Evolutionary conservation across 805 yeast genomes (phyloP).

Genomic region (Lipomyces mesembrius): DNA sequence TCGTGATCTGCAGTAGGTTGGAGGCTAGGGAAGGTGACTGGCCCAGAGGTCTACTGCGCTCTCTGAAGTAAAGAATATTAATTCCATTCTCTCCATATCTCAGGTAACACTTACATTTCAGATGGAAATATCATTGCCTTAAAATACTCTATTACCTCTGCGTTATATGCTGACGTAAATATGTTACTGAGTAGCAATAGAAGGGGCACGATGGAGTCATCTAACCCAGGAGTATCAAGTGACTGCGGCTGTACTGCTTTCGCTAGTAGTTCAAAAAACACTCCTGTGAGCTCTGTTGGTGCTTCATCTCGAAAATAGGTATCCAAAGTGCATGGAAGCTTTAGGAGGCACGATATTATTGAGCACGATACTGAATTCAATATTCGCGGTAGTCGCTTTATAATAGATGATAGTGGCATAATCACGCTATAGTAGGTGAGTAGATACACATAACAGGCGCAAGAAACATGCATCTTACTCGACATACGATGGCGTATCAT

Average conservation of each 20-base stretch:
- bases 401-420: neutral
- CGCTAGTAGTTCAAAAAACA: slow-evolving; percentile 13
- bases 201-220: slow-evolving; percentile 18
- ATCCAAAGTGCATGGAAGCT: slow-evolving; percentile 10
- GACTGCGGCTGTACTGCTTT: slow-evolving; percentile 5
- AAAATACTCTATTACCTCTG: slow-evolving; percentile 12
- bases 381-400: slow-evolving; percentile 9
- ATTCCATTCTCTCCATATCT: neutral
- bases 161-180: neutral
- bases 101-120: neutral
- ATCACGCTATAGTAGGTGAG: neutral
- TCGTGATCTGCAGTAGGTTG: slow-evolving; percentile 36
- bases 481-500: neutral
- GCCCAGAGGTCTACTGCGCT: slow-evolving; percentile 41
- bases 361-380: slow-evolving; percentile 8
- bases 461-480: neutral
- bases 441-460: neutral
- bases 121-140: slow-evolving; percentile 15
- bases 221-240: slow-evolving; percentile 10
- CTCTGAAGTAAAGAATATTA: slow-evolving; percentile 18
- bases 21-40: slow-evolving; percentile 34
- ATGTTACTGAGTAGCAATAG: slow-evolving; percentile 17
- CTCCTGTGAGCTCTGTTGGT: neutral
- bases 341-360: slow-evolving; percentile 23
- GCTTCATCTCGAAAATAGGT: slow-evolving; percentile 13